Evolutionary conservation across 768 basidiomycete species (phyloP).

Genomic region (Rhodotorula babjevae): DNA sequence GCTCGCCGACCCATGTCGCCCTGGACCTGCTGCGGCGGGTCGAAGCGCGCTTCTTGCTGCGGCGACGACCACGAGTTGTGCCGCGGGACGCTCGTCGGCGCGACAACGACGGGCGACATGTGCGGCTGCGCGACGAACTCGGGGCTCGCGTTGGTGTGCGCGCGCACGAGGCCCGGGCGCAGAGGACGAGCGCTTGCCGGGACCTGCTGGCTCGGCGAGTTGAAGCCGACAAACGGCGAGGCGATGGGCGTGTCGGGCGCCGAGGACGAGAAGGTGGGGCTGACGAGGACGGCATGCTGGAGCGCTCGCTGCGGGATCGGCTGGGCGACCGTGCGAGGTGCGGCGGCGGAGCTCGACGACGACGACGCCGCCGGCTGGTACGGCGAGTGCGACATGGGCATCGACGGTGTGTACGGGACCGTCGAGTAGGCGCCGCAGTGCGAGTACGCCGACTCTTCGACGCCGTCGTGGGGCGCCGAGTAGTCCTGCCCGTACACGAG

Average conservation of each 20-base stretch:
- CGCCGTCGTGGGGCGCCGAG: not conserved
- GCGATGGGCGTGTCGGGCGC: not conserved
- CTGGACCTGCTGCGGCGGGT: not conserved
- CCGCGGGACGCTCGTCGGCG: not conserved
- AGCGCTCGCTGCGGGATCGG: not conserved
- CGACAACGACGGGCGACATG: not conserved
- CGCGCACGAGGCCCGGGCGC: conserved; percentile 3
- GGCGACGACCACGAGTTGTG: conserved; percentile 8
- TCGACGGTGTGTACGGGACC: too few relatives aligned
- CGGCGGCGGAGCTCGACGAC: not conserved
- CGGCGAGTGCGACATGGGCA: not conserved
- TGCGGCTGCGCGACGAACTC: not conserved
- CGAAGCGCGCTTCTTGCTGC: not conserved
- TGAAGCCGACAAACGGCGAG: not conserved
- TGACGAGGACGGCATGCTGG: not conserved
- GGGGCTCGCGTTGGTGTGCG: not conserved
- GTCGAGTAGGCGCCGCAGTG: not conserved
- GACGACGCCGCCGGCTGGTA: not conserved
- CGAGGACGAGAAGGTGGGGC: not conserved
- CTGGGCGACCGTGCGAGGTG: not conserved
- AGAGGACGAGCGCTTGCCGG: not conserved
- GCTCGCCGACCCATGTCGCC: not conserved
- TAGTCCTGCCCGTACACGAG: not conserved
- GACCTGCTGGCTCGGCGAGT: not conserved
- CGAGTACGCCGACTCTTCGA: not conserved